Conservation (phyloP, 768 basidiomycete genomes). For the Mycena albidolilacea region DNA sequence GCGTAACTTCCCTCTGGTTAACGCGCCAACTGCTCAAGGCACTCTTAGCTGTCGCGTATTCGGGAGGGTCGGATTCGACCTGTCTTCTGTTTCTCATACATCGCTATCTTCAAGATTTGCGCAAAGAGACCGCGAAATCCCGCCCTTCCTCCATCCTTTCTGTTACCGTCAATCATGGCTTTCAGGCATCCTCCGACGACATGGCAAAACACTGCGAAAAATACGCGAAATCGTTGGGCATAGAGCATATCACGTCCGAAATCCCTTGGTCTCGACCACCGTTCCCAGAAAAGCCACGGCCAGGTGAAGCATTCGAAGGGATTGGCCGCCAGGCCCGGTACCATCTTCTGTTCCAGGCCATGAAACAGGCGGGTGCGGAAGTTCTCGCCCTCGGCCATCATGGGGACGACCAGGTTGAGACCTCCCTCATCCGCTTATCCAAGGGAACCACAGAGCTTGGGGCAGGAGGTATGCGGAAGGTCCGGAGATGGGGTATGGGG, state of each 20-base stretch:
- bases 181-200: conserved; percentile 68
- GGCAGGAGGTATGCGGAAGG: conserved; percentile 76
- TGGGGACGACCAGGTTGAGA: conserved; percentile 89
- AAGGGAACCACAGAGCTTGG: conserved; percentile 70
- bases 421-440: conserved; percentile 78
- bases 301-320: conserved; percentile 63
- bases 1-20: conserved; percentile 28
- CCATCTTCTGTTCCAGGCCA: conserved; percentile 61
- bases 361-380: conserved; percentile 55
- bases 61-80: conserved; percentile 88
- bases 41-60: conserved; percentile 78
- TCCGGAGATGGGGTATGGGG: conserved; percentile 89
- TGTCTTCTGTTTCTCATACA: conserved; percentile 81
- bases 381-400: conserved; percentile 82
- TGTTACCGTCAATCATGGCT: conserved; percentile 77
- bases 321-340: conserved; percentile 74
- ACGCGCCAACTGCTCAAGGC: conserved; percentile 5
- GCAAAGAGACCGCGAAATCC: conserved; percentile 14
- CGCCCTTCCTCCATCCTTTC: conserved; percentile 60
- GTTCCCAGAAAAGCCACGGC: conserved; percentile 63
- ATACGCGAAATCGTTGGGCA: conserved; percentile 58
- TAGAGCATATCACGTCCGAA: conserved; percentile 61
- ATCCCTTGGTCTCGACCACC: conserved; percentile 73
- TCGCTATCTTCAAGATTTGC: conserved; percentile 53
- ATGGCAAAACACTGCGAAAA: conserved; percentile 69